Percentiles rank a stretch among this genome's conserved stretches.
Conservation (phyloP, 208 protist genomes). For the Leishmania arabica region DNA sequence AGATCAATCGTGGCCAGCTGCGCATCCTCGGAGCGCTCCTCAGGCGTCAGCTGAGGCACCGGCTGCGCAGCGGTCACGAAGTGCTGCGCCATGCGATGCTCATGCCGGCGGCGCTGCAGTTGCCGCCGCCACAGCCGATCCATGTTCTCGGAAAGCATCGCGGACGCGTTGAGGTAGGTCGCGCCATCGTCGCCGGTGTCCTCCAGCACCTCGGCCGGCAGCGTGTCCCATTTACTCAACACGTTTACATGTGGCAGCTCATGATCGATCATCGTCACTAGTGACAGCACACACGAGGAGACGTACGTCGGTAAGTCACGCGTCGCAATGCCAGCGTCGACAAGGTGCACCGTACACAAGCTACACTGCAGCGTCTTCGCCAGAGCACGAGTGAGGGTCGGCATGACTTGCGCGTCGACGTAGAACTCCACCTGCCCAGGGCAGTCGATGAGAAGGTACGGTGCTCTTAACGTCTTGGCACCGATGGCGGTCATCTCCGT, state of each 20-base stretch:
- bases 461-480: constrained; percentile 40
- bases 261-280: constrained; percentile 97
- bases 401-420: constrained; percentile 92
- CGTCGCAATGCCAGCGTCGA: constrained; percentile 95
- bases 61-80: constrained; percentile 33
- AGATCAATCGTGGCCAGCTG: constrained; percentile 40
- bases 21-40: constrained; percentile 56
- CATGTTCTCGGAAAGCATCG: constrained; percentile 83
- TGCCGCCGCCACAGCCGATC: constrained; percentile 76
- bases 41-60: constrained; percentile 29
- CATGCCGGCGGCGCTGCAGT: constrained; percentile 48
- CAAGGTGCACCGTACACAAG: constrained; percentile 93
- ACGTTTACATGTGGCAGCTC: constrained; percentile 97
- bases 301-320: constrained; percentile 96
- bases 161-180: constrained; percentile 51
- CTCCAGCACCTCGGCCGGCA: constrained; percentile 68
- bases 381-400: constrained; percentile 76
- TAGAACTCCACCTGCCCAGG: constrained; percentile 99
- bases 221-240: constrained; percentile 97
- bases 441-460: constrained; percentile 97
- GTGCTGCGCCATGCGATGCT: constrained; percentile 47
- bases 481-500: constrained; percentile 12
- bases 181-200: constrained; percentile 77
- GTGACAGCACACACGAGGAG: constrained; percentile 93
- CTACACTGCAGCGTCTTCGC: constrained; percentile 69